These are phyloP conservation scores for Skeletonema tropicum DNA, from an alignment of 108 stramenopile genomes.

Conservation along the genomic window DNA sequence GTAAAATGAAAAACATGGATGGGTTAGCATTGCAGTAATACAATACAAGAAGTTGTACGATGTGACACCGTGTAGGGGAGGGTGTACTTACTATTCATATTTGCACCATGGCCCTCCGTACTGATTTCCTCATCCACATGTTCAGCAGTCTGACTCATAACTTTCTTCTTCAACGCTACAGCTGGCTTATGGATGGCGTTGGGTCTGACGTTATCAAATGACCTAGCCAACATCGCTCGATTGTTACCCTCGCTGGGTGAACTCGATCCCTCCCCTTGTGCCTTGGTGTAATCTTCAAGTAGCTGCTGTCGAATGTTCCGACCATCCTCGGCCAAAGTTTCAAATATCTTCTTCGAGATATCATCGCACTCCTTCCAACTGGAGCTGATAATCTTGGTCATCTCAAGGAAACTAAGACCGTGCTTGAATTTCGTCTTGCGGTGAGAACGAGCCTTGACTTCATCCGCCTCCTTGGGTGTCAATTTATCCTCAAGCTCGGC, in stretches of 20 bases:
- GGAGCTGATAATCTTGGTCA: constrained; percentile 1
- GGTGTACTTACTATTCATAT: not conserved
- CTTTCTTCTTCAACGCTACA: too few species aligned
- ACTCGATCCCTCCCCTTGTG: not conserved
- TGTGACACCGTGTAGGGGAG: not conserved
- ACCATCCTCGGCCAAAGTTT: constrained; percentile 10
- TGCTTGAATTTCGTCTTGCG: not conserved
- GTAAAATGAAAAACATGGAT: not conserved
- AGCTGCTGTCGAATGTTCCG: not conserved
- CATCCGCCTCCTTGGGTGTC: not conserved
- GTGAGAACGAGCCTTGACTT: not conserved
- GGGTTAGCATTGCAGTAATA: not conserved
- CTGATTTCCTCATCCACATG: too few species aligned
- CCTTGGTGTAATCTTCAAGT: not conserved
- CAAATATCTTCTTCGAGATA: not conserved
- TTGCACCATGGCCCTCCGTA: not conserved
- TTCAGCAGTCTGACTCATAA: not conserved
- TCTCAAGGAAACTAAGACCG: constrained; percentile 12
- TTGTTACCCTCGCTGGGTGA: not conserved
- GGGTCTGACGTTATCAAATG: not conserved
- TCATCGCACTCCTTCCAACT: constrained; percentile 2
- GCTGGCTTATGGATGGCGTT: not conserved
- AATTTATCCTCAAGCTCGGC: not conserved
- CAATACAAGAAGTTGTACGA: not conserved
- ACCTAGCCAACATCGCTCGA: not conserved